Evolutionary conservation across 768 basidiomycete genomes (phyloP), one percentile per base, ranked within the genome.

Genomic region (Rubroboletus satanas): DNA sequence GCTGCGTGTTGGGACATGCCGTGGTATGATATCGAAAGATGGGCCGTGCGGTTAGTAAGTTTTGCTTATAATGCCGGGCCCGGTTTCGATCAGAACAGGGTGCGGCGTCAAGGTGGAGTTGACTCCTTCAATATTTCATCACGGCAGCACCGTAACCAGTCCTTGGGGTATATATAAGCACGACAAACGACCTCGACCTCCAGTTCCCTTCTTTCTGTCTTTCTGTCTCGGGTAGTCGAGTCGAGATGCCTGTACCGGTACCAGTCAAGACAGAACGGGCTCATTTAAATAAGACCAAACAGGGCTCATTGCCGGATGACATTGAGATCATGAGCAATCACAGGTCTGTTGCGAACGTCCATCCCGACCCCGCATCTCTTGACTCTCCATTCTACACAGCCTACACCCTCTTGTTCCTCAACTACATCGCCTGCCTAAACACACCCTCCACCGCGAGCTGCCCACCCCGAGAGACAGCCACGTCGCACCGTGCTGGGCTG

Each of bases 231-330:
- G 21, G 2, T 21, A 21, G 21, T 21, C 21, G 21, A 21, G 21
- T 39, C 5, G 15, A 4, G 18, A 66, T 68, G 66, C 66, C 66
- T 0, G 66, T 66, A 0, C 59, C 64, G 0, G 59, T 67, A 11
- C 59, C 63, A 14, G 28, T 52, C 26, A 28, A 49, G 45, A 29
- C 58, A 51, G 59, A 58, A 63, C 44, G 51, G 52, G 39, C 21
- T 9, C 52, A 53, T 33, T 58, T 54, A 63, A 68, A 68, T 59
- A 68, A 60, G 29, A 41, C 68, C 69, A 68, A 70, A 68, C 64
- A 70, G 26, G 49, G 39, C 3, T 29, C 49, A 53, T 53, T 60
- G 49, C 57, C 68, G 55, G 54, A 62, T 52, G 63, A 55, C 53
- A 42, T 12, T 1, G 49, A 38, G 51, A 52, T 52, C 33, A 54